phyloP scores from a whole-genome alignment of 768 basidiomycete species.

The Collybia sordida region DNA sequence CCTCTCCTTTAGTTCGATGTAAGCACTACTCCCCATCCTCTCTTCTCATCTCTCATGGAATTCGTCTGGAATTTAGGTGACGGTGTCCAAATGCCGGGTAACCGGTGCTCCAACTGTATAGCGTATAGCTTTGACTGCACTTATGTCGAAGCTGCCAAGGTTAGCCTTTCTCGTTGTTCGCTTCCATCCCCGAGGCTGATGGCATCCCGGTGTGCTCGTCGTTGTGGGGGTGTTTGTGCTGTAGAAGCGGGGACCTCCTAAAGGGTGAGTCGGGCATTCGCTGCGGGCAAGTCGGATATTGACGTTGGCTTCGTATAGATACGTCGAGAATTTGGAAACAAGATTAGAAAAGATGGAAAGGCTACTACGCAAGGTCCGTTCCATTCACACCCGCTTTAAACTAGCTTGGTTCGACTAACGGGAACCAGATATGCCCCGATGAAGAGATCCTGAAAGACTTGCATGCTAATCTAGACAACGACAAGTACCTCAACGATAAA shows the following conservation, averaged over 20 bases:
- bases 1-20: not conserved
- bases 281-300: not conserved
- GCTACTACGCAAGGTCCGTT: conserved; percentile 40
- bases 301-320: conserved; percentile 32
- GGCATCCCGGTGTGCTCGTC: not conserved
- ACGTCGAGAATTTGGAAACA: conserved; percentile 62
- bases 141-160: conserved; percentile 70
- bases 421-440: conserved; percentile 67
- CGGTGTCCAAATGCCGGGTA: conserved; percentile 67
- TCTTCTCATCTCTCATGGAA: too few species aligned
- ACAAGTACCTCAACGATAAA: conserved; percentile 9
- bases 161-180: conserved; percentile 23
- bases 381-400: not conserved
- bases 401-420: not conserved
- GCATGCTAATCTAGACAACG: conserved; percentile 23
- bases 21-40: not conserved
- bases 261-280: conserved; percentile 41
- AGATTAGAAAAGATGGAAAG: conserved; percentile 62
- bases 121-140: conserved; percentile 65
- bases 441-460: conserved; percentile 61
- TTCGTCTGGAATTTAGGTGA: conserved; percentile 61
- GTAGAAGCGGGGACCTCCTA: conserved; percentile 61
- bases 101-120: conserved; percentile 67
- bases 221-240: too few species aligned
- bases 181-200: not conserved